Conservation (phyloP, 441 rosid species). For the Sinapis alba region DNA sequence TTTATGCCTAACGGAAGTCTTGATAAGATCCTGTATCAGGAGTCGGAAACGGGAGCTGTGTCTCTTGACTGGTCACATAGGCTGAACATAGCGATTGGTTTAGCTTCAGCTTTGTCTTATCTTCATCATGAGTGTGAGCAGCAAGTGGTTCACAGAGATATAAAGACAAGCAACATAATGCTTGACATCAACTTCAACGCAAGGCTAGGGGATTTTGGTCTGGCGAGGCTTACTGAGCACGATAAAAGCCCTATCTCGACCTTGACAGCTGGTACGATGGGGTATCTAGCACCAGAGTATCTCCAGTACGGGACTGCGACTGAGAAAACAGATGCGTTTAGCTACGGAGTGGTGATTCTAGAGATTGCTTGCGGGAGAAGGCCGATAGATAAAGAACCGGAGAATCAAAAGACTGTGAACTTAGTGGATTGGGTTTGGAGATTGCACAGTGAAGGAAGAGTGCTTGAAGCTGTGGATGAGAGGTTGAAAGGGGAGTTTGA, state of each 20-base stretch:
- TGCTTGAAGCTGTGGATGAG: slow-evolving; percentile 71
- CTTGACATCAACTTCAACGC: slow-evolving; percentile 80
- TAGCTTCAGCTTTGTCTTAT: slow-evolving; percentile 82
- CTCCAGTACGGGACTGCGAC: slow-evolving; percentile 91
- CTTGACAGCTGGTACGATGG: slow-evolving; percentile 96
- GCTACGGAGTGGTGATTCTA: slow-evolving; percentile 86
- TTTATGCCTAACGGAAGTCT: slow-evolving; percentile 92
- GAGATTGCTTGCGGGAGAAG: slow-evolving; percentile 91
- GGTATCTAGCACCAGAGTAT: slow-evolving; percentile 96
- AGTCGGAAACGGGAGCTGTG: slow-evolving; percentile 43
- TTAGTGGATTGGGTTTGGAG: slow-evolving; percentile 96
- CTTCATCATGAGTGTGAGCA: slow-evolving; percentile 96
- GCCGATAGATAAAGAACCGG: slow-evolving; percentile 78
- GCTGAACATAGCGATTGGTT: slow-evolving; percentile 70
- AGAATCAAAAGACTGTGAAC: slow-evolving; percentile 72
- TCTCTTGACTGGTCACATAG: slow-evolving; percentile 68
- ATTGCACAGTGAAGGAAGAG: slow-evolving; percentile 65
- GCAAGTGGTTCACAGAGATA: slow-evolving; percentile 92
- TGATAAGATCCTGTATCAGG: slow-evolving; percentile 72
- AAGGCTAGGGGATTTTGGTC: slow-evolving; percentile 88
- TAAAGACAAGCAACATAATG: slow-evolving; percentile 88
- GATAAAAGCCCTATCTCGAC: slow-evolving; percentile 91
- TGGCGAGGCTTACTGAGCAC: slow-evolving; percentile 91
- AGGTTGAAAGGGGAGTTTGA: slow-evolving; percentile 60
- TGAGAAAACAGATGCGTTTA: slow-evolving; percentile 84